phyloP scores from a whole-genome alignment of 257 asterid genomes.

The Jacaranda copaia region DNA sequence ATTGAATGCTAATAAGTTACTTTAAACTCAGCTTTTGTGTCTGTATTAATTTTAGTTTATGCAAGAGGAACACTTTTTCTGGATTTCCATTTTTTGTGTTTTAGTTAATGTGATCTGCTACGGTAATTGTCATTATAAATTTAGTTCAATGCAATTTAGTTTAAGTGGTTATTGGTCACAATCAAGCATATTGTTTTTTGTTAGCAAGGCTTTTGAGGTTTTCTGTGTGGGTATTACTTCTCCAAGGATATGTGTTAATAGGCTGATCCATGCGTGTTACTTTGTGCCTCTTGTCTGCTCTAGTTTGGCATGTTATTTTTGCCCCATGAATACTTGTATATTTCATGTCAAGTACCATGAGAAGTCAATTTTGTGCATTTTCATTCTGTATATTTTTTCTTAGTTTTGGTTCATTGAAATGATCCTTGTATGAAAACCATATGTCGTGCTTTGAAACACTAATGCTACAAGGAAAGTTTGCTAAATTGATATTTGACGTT shows the following conservation, averaged over 20 bases:
- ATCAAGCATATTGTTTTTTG: background rate
- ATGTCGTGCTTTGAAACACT: background rate
- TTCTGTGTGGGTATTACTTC: background rate
- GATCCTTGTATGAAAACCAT: conserved; percentile 2
- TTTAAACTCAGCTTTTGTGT: background rate
- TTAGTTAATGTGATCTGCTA: conserved; percentile 4
- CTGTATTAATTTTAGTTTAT: background rate
- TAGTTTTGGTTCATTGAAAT: conserved; percentile 9
- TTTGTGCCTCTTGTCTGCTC: background rate
- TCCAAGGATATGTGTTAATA: background rate
- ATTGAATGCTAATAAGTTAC: background rate
- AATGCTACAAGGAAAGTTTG: background rate
- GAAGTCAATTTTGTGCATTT: background rate
- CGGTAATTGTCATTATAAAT: background rate
- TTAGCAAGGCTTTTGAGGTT: background rate
- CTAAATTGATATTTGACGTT: background rate
- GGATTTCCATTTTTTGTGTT: conserved; percentile 1
- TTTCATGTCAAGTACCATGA: conserved; percentile 1
- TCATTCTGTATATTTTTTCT: background rate
- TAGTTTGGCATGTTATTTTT: background rate
- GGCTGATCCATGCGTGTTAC: background rate
- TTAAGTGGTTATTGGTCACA: conserved; percentile 1
- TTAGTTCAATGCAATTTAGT: background rate
- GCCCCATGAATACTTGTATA: background rate
- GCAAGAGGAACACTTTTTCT: background rate